Evolutionary conservation across 225 moss, liverwort and hornwort species (phyloP), one percentile per base, ranked within the genome.

Genomic region (Pseudisothecium myosuroides): DNA sequence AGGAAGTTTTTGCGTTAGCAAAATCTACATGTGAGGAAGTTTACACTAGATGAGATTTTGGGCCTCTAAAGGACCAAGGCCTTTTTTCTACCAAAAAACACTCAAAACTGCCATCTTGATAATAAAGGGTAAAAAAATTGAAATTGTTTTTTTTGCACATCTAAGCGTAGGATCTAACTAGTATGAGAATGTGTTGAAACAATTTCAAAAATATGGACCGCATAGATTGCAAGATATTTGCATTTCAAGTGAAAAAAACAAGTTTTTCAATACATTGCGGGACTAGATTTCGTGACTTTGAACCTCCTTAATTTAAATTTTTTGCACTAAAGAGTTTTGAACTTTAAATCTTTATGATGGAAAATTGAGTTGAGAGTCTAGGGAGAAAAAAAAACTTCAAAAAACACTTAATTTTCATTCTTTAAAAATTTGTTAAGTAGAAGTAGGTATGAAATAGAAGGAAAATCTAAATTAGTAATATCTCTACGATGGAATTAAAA

Each of bases 341-440:
- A 27, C 26, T 43, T 12, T 8, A 69, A 22, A 4, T 2, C 10
- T 24, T 28, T 28, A 28, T 72, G 9, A 9, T 16, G 8, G 39
- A 69, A 6, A 72, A 43, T 16, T 72, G 16, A 27, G 3, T 10
- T 72, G 17, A 43, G 10, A 43, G 27, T 43, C 5, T 16, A 7
- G 2, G n/a, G n/a, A n/a, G n/a, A n/a, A n/a, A 2, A 3, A 36
- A 11, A 2, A 36, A 18, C 7, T 10, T 3, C 0, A 11, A 26
- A 14, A 14, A 69, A 8, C 24, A 9, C 2, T 41, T 43, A 15
- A 26, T 41, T 26, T 27, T 71, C 3, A 43, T 16, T 72, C 12
- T 28, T 28, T 17, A 19, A 45, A 73, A 28, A 18, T n/a, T n/a
- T n/a, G n/a, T n/a, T n/a, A n/a, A n/a, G n/a, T n/a, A n/a, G n/a